Conservation (phyloP, 768 basidiomycete species). For the Russula compacta region DNA sequence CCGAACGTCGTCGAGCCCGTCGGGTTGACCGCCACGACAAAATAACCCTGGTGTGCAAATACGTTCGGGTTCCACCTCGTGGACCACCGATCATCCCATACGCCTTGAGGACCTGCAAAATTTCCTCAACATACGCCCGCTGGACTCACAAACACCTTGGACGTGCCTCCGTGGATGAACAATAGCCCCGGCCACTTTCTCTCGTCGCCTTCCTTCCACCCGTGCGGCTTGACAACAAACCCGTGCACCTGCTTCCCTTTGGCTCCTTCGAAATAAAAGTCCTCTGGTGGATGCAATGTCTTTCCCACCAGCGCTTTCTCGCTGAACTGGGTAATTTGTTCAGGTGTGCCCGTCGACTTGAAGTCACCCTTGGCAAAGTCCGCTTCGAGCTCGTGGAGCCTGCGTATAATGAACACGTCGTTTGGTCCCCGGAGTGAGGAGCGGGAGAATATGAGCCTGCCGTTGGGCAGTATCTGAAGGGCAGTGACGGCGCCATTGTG, state of each 20-base stretch:
- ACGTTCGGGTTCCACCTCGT: slow-evolving; percentile 80
- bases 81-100: slow-evolving; percentile 89
- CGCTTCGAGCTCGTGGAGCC: slow-evolving; percentile 36
- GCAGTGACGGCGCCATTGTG: slow-evolving; percentile 47
- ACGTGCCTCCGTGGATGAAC: slow-evolving; percentile 70
- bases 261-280: slow-evolving; percentile 88
- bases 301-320: slow-evolving; percentile 47
- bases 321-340: slow-evolving; percentile 60
- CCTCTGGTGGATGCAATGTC: slow-evolving; percentile 53
- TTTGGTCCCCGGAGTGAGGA: slow-evolving; percentile 75
- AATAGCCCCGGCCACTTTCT: slow-evolving; percentile 69
- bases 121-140: not conserved
- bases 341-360: slow-evolving; percentile 29
- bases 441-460: slow-evolving; percentile 60
- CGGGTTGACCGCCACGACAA: slow-evolving; percentile 82
- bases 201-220: slow-evolving; percentile 53
- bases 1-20: slow-evolving; percentile 93
- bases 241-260: slow-evolving; percentile 70
- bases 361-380: slow-evolving; percentile 21
- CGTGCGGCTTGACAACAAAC: slow-evolving; percentile 74
- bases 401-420: slow-evolving; percentile 58
- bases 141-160: not conserved
- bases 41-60: slow-evolving; percentile 84
- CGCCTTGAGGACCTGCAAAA: slow-evolving; percentile 55
- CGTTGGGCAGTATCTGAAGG: slow-evolving; percentile 49